Evolutionary conservation across 345 rosid species (phyloP).

Genomic region (Ceriops tagal): DNA sequence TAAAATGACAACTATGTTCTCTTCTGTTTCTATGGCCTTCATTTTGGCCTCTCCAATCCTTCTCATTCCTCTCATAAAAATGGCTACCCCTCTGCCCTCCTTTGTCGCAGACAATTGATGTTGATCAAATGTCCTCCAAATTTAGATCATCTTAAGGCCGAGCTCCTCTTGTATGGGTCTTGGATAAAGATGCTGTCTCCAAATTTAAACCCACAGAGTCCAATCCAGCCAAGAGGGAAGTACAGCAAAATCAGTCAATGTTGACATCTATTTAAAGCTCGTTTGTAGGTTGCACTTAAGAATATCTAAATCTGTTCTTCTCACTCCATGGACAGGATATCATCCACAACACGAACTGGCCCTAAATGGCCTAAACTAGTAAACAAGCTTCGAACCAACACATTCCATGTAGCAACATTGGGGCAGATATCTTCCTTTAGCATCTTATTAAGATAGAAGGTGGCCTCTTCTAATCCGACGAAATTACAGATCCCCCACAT

Average conservation of each 20-base stretch:
- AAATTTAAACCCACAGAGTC: not conserved
- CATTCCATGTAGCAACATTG: conserved; percentile 66
- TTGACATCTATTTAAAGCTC: not conserved
- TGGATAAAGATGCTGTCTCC: not conserved
- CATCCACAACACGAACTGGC: conserved; percentile 40
- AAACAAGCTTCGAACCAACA: conserved; percentile 51
- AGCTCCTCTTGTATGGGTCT: not conserved
- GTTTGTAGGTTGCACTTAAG: not conserved
- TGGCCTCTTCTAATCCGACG: conserved; percentile 47
- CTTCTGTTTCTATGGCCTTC: not conserved
- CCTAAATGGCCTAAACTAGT: conserved; percentile 39
- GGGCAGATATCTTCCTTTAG: conserved; percentile 46
- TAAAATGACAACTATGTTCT: too few species aligned
- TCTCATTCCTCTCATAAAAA: not conserved
- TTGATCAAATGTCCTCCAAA: not conserved
- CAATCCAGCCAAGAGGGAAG: not conserved
- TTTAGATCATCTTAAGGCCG: not conserved
- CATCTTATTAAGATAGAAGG: conserved; percentile 47
- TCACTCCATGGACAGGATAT: conserved; percentile 38
- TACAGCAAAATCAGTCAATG: not conserved
- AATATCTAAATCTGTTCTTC: not conserved
- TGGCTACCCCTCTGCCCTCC: not conserved
- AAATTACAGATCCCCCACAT: conserved; percentile 60
- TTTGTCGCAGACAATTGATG: not conserved
- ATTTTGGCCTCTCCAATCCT: not conserved